Percentiles rank a stretch among this genome's conserved stretches.
Evolutionary conservation across 2,329 filamentous ascomycete species (phyloP).

Genomic region (Alternaria sp.): DNA sequence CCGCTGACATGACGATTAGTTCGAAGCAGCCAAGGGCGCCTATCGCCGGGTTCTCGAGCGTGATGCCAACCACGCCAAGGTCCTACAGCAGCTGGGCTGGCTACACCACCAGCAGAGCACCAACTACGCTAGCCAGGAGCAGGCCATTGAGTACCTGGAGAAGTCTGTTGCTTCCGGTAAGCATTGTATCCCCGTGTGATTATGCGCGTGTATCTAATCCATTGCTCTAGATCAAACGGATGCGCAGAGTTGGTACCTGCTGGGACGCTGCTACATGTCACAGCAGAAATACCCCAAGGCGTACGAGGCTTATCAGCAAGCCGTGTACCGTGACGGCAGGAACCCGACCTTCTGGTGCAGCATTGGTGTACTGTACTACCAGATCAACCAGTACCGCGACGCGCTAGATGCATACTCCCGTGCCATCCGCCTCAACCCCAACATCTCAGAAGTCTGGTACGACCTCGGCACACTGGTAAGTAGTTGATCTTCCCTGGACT

Average conservation of each 20-base stretch:
- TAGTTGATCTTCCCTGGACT: slow-evolving; percentile 29
- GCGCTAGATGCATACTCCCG: slow-evolving; percentile 96
- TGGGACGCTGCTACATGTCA: slow-evolving; percentile 98
- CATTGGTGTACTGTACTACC: slow-evolving; percentile 97
- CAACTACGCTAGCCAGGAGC: slow-evolving; percentile 89
- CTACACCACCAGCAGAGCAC: slow-evolving; percentile 95
- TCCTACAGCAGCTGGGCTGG: slow-evolving; percentile 97
- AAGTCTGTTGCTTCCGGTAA: slow-evolving; percentile 92
- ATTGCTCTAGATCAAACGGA: slow-evolving; percentile 77
- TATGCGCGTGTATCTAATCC: slow-evolving; percentile 24
- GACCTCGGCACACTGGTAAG: slow-evolving; percentile 92
- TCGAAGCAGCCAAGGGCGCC: slow-evolving; percentile 88
- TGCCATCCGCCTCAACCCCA: slow-evolving; percentile 94
- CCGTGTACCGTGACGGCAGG: slow-evolving; percentile 94
- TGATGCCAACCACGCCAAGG: slow-evolving; percentile 96
- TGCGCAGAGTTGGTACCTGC: slow-evolving; percentile 97
- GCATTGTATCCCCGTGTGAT: slow-evolving; percentile 40
- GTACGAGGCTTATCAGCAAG: slow-evolving; percentile 98
- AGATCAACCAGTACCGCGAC: slow-evolving; percentile 99
- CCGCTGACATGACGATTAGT: slow-evolving; percentile 62
- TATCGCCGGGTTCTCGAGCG: slow-evolving; percentile 93
- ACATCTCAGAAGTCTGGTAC: slow-evolving; percentile 99
- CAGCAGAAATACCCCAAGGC: slow-evolving; percentile 99
- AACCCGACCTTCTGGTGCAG: slow-evolving; percentile 99
- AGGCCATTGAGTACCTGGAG: slow-evolving; percentile 95